Evolutionary conservation across 495 filamentous ascomycete genomes (phyloP).

Genomic region (Trichoderma virens): DNA sequence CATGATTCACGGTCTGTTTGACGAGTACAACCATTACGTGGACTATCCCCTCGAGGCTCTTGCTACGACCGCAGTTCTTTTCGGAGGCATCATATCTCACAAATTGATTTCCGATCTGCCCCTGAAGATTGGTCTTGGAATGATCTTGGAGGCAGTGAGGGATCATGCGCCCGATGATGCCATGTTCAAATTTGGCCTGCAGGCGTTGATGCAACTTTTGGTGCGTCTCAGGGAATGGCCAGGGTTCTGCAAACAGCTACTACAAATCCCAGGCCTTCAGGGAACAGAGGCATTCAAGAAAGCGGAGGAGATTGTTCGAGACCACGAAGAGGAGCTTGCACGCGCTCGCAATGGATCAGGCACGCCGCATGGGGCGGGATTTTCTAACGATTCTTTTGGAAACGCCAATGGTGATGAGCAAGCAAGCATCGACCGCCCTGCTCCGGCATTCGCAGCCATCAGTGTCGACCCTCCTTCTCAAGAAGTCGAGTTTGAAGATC

Average conservation of each 20-base stretch:
- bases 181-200: constrained; percentile 99
- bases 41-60: constrained; percentile 91
- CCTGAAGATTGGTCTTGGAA: constrained; percentile 81
- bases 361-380: constrained; percentile 14
- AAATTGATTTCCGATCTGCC: constrained; percentile 83
- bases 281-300: constrained; percentile 76
- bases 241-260: constrained; percentile 72
- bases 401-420: constrained; percentile 63
- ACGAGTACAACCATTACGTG: constrained; percentile 91
- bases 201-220: constrained; percentile 83
- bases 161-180: constrained; percentile 70
- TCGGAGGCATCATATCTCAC: constrained; percentile 92
- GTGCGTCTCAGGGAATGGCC: constrained; percentile 84
- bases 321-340: constrained; percentile 47
- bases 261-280: constrained; percentile 71
- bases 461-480: constrained; percentile 60
- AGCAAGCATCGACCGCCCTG: constrained; percentile 41
- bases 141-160: constrained; percentile 91
- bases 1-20: constrained; percentile 97
- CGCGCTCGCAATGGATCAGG: constrained; percentile 36
- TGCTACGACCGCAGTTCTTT: constrained; percentile 90
- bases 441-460: constrained; percentile 62
- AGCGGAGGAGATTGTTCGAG: constrained; percentile 70
- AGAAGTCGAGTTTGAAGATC: constrained; percentile 62
- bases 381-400: constrained; percentile 28